These are phyloP conservation scores for Rugonectria rugulosa DNA, from an alignment of 2,329 filamentous ascomycete species.

Conservation along the genomic window DNA sequence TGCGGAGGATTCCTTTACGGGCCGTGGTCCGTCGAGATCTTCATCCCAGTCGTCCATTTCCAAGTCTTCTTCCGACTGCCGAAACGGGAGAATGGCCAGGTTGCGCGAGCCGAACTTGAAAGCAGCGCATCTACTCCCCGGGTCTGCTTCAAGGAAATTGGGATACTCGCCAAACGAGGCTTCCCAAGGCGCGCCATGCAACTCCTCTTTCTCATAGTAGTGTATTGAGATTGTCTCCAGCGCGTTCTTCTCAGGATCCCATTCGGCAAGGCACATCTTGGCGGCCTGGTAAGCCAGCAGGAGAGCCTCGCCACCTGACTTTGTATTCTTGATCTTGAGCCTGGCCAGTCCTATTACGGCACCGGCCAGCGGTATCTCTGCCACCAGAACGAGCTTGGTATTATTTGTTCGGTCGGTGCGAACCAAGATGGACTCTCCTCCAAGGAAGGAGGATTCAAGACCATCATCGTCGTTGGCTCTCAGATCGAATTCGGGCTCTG, in stretches of 20 bases:
- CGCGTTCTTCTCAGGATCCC: constrained; percentile 82
- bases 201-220: constrained; percentile 95
- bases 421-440: constrained; percentile 66
- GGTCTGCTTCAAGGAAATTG: constrained; percentile 87
- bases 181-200: constrained; percentile 83
- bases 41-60: constrained; percentile 92
- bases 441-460: constrained; percentile 71
- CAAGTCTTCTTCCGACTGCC: constrained; percentile 84
- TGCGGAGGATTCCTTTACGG: constrained; percentile 53
- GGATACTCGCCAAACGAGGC: constrained; percentile 76
- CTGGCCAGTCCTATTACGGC: constrained; percentile 84
- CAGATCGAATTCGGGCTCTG: constrained; percentile 58
- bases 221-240: constrained; percentile 94
- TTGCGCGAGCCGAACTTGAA: constrained; percentile 91
- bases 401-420: constrained; percentile 70
- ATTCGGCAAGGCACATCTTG: constrained; percentile 91
- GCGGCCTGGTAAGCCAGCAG: constrained; percentile 88
- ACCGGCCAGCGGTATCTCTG: constrained; percentile 84
- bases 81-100: constrained; percentile 92
- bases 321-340: constrained; percentile 75
- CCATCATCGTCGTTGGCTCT: constrained; percentile 67
- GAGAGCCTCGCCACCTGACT: constrained; percentile 83
- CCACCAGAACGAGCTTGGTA: constrained; percentile 83
- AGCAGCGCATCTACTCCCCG: constrained; percentile 89
- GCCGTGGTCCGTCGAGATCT: constrained; percentile 74